Percentiles rank a stretch among this genome's conserved stretches.
Evolutionary conservation across 306 rosid species (phyloP).

Genomic region (Dryas drummondii): DNA sequence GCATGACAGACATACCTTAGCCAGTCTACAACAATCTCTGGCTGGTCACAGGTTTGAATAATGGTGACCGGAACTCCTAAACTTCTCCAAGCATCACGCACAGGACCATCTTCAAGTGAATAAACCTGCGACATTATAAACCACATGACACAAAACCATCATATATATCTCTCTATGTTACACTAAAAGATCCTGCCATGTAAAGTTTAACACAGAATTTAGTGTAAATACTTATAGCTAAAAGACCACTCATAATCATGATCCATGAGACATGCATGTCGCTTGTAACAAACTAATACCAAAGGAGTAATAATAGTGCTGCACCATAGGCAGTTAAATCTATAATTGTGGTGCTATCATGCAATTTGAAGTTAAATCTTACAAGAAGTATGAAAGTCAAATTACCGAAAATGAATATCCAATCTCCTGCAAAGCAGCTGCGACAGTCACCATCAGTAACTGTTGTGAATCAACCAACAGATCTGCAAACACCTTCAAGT

Average conservation of each 20-base stretch:
- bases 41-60: constrained; percentile 54
- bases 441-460: constrained; percentile 73
- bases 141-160: neutral
- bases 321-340: neutral
- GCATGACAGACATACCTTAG: constrained; percentile 57
- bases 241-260: neutral
- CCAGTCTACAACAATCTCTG: constrained; percentile 67
- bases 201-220: neutral
- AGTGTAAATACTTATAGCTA: neutral
- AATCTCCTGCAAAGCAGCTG: constrained; percentile 72
- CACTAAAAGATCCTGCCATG: neutral
- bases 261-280: neutral
- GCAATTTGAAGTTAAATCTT: neutral
- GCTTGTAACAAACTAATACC: neutral
- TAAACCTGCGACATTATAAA: constrained; percentile 58
- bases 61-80: constrained; percentile 60
- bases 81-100: constrained; percentile 58
- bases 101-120: constrained; percentile 84
- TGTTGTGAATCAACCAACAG: constrained; percentile 77
- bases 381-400: constrained; percentile 12
- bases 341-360: neutral
- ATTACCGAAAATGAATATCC: constrained; percentile 80
- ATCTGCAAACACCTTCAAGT: constrained; percentile 75
- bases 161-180: neutral
- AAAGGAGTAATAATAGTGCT: neutral